These are phyloP conservation scores for Penicillium dipodomyicola DNA, from an alignment of 495 filamentous ascomycete species.

Conservation along the genomic window DNA sequence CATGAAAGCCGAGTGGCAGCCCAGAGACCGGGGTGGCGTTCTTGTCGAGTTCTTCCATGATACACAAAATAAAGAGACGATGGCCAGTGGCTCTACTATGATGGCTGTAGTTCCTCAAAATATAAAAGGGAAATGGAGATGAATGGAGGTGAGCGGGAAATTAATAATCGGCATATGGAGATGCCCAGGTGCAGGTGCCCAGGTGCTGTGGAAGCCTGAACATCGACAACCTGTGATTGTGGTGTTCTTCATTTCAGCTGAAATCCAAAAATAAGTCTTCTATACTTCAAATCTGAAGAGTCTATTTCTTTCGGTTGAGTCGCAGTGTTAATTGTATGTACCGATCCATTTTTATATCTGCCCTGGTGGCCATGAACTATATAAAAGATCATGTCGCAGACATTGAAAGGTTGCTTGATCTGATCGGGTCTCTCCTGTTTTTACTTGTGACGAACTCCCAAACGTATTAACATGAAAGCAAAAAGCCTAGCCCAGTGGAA, in stretches of 20 bases:
- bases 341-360: not conserved
- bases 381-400: not conserved
- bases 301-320: not conserved
- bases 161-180: constrained; percentile 1
- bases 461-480: not conserved
- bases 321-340: not conserved
- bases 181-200: no score
- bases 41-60: constrained; percentile 19
- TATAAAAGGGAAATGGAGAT: not conserved
- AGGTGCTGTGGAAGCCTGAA: not conserved
- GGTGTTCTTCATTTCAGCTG: not conserved
- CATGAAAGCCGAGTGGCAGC: constrained; percentile 46
- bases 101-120: not conserved
- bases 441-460: not conserved
- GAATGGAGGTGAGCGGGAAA: not conserved
- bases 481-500: not conserved
- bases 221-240: not conserved
- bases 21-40: constrained; percentile 17
- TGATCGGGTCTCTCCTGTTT: not conserved
- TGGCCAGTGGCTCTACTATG: no score
- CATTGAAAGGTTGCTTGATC: not conserved
- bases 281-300: not conserved
- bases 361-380: not conserved
- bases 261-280: not conserved
- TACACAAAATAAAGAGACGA: not conserved